Conservation (phyloP, 1,284 basidiomycete genomes). For the Tilletia indica region DNA sequence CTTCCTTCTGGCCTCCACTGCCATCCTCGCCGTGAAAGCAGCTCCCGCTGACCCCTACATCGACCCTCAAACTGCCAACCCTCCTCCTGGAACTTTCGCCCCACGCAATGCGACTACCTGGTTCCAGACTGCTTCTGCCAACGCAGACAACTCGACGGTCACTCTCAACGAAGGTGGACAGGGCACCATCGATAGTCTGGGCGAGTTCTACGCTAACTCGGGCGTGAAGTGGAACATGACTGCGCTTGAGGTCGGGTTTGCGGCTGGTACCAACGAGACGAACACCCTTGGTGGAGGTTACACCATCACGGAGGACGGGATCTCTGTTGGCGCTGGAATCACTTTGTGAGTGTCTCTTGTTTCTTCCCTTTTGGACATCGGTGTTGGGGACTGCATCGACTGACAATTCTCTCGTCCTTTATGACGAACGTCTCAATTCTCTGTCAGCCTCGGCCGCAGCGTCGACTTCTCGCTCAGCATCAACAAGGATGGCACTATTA, state of each 20-base stretch:
- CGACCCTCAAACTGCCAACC: not conserved
- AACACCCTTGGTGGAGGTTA: conserved; percentile 12
- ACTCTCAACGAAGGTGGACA: not conserved
- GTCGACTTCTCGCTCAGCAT: no score
- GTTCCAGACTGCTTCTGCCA: no score
- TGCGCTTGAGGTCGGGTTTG: not conserved
- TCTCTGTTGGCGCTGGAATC: conserved; percentile 4
- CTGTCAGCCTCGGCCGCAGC: no score
- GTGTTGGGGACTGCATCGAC: no score
- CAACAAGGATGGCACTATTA: no score
- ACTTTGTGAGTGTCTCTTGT: not conserved
- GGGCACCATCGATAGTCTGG: not conserved
- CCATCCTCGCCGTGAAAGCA: not conserved
- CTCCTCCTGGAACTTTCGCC: no score
- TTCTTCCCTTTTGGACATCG: no score
- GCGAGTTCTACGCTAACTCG: not conserved
- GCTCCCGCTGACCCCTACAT: not conserved
- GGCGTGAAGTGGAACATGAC: not conserved
- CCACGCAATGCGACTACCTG: no score
- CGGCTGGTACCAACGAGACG: not conserved
- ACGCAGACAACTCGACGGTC: conserved; percentile 4
- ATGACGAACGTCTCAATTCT: no score
- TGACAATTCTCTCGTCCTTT: no score
- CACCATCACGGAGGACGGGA: not conserved
- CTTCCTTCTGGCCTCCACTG: not conserved